Base-by-base conservation (phyloP, 169 alveolate species). In the Ichthyophthirius multifiliis region DNA sequence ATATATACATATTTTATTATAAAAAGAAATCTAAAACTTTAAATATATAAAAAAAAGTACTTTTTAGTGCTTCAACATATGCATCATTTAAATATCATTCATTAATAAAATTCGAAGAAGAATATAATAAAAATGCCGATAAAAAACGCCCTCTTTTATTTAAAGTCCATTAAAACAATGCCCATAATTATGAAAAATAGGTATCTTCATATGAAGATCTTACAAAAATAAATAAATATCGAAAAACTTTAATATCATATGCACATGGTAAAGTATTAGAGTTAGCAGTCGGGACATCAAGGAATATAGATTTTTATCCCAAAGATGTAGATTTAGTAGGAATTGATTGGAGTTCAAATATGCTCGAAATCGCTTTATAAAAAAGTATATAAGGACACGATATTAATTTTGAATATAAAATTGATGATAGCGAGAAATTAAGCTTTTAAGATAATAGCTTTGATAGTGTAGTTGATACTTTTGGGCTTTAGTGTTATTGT, bases 391-490 rank as follows among this genome's bases (percentile, higher is more conserved):
- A 37, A 13, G n/a, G n/a, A n/a, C n/a, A n/a, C n/a, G n/a, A n/a
- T n/a, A n/a, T n/a, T n/a, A n/a, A n/a, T n/a, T n/a, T n/a, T 39
- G 37, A 31, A 0, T 73, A 55, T 44, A 37, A 44, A 45, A 16
- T 67, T 18, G 76, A 81, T 7, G 88, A 82, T 64, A 65, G 43
- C 0, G 83, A 82, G 12, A 63, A 43, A 10, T 20, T 82, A 35
- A 65, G 75, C 7, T 82, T 82, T 46, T 27, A 31, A 30, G 80
- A 48, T 34, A 62, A 75, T 37, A 23, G 55, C 13, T 74, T 82
- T 64, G 88, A 82, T 43, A 62, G 76, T 0, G 55, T 75, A 1
- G 73, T 82, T 12, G 88, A 82, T 46, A 82, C 88, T 12, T 82
- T 82, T 75, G 79, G 83, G 3, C 15, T 82, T 35, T 83, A 82